Conservation (phyloP, 1,139 yeast genomes). For the Pichia sp. region DNA sequence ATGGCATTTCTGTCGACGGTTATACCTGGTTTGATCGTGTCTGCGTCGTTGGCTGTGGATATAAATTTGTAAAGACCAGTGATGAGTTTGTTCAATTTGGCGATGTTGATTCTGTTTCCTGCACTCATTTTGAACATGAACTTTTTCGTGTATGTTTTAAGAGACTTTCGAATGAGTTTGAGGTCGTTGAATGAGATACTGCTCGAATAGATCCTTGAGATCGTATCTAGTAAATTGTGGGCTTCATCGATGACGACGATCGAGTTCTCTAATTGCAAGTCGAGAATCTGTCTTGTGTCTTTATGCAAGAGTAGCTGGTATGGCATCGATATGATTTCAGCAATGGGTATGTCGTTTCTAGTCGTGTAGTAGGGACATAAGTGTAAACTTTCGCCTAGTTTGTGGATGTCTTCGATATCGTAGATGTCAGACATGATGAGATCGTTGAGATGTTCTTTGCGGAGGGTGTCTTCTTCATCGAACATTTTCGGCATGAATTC, state of each 20-base stretch:
- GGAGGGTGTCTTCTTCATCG: constrained; percentile 33
- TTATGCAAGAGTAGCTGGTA: constrained; percentile 75
- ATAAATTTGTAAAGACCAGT: constrained; percentile 50
- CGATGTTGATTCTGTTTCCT: constrained; percentile 69
- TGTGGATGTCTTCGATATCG: constrained; percentile 81
- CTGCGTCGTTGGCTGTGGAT: constrained; percentile 27
- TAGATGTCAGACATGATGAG: constrained; percentile 57
- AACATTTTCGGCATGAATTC: constrained; percentile 43
- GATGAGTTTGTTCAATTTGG: constrained; percentile 62
- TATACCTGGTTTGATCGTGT: constrained; percentile 47
- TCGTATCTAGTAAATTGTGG: constrained; percentile 80
- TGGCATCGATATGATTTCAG: constrained; percentile 83
- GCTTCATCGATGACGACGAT: constrained; percentile 91
- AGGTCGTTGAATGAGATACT: constrained; percentile 54
- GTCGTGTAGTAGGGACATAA: constrained; percentile 85
- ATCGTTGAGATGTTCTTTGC: constrained; percentile 55
- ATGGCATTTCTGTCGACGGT: constrained; percentile 53
- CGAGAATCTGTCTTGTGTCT: constrained; percentile 58
- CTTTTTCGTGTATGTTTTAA: constrained; percentile 55
- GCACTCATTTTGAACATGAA: constrained; percentile 65
- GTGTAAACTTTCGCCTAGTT: constrained; percentile 53
- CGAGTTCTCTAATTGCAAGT: constrained; percentile 58
- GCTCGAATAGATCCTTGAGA: constrained; percentile 67
- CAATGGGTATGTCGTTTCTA: constrained; percentile 51
- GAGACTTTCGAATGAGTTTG: constrained; percentile 40